Percentiles rank a stretch among this genome's conserved stretches.
Evolutionary conservation across 805 yeast species (phyloP).

Genomic region (Metschnikowia peoriensis): DNA sequence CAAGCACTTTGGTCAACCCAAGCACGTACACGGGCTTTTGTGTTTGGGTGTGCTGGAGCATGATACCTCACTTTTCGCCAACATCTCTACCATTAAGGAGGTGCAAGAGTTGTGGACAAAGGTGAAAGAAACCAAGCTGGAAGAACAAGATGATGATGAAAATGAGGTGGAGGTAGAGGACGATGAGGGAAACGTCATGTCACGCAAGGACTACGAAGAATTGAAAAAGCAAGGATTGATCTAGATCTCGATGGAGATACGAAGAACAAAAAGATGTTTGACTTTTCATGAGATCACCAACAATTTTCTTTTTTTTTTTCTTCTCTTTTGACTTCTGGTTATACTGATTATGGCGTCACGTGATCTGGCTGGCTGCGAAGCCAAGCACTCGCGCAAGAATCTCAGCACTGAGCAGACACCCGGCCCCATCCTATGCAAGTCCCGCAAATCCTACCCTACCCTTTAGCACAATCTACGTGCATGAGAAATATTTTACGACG

Average conservation of each 20-base stretch:
- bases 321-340: too few relatives aligned
- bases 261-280: not conserved
- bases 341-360: not conserved
- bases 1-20: slow-evolving; percentile 68
- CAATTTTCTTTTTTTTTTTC: too few relatives aligned
- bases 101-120: slow-evolving; percentile 58
- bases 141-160: slow-evolving; percentile 44
- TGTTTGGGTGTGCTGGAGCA: slow-evolving; percentile 69
- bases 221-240: slow-evolving; percentile 84
- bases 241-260: slow-evolving; percentile 42
- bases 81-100: slow-evolving; percentile 64
- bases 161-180: slow-evolving; percentile 82
- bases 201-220: slow-evolving; percentile 76
- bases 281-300: too few relatives aligned
- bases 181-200: slow-evolving; percentile 89
- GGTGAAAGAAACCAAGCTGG: slow-evolving; percentile 36
- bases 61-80: slow-evolving; percentile 48
- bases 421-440: not conserved
- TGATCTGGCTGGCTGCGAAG: not conserved
- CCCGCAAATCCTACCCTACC: not conserved
- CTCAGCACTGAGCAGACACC: not conserved
- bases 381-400: not conserved
- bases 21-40: slow-evolving; percentile 71
- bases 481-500: slow-evolving; percentile 1
- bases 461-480: not conserved